Conservation (phyloP, 1,139 yeast genomes). For the Hansenula sp. region DNA sequence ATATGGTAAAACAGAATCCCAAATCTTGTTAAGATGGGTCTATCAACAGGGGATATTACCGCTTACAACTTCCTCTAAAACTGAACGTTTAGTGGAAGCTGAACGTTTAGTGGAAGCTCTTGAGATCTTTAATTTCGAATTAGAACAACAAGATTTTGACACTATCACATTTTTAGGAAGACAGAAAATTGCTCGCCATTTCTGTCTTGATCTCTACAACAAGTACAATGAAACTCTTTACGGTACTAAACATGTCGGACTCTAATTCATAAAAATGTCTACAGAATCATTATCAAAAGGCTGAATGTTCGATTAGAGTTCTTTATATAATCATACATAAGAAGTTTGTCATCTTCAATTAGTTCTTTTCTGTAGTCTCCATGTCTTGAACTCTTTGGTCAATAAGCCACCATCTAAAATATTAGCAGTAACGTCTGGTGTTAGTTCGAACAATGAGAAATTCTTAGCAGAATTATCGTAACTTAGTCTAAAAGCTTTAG, state of each 20-base stretch:
- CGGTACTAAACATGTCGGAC: no score
- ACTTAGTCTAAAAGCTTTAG: slow-evolving; percentile 41
- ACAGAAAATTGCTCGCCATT: slow-evolving; percentile 28
- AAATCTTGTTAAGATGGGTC: slow-evolving; percentile 36
- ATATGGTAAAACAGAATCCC: slow-evolving; percentile 31
- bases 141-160: slow-evolving; percentile 29
- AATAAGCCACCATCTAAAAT: slow-evolving; percentile 36
- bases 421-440: slow-evolving; percentile 26
- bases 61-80: slow-evolving; percentile 45
- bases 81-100: slow-evolving; percentile 39
- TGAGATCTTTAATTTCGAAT: slow-evolving; percentile 37
- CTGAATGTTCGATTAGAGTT: slow-evolving; percentile 9
- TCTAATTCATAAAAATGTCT: no score
- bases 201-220: slow-evolving; percentile 14
- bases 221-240: slow-evolving; percentile 6
- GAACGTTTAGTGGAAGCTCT: slow-evolving; percentile 41
- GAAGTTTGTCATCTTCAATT: not conserved
- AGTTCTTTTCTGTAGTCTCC: slow-evolving; percentile 40
- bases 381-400: slow-evolving; percentile 51
- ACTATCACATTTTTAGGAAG: slow-evolving; percentile 28
- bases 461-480: slow-evolving; percentile 36
- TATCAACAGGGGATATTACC: slow-evolving; percentile 36
- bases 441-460: slow-evolving; percentile 36
- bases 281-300: not conserved
- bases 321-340: slow-evolving; percentile 6